These are phyloP conservation scores for Neofusicoccum umdonicola DNA, from an alignment of 2,329 filamentous ascomycete species.

Conservation along the genomic window DNA sequence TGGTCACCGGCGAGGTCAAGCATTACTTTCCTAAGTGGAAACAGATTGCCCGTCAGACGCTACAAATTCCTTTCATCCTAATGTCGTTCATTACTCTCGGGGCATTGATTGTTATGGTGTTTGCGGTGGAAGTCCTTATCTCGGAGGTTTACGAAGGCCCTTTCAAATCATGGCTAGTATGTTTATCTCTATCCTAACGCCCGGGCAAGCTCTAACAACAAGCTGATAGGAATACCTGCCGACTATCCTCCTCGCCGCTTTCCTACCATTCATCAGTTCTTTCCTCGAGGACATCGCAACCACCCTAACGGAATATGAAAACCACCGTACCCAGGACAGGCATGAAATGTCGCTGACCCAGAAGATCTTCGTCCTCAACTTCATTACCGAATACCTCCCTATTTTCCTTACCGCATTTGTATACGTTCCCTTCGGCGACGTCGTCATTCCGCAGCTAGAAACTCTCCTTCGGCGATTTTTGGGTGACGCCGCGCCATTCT, in stretches of 20 bases:
- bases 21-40: constrained; percentile 33
- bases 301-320: constrained; percentile 34
- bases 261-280: constrained; percentile 31
- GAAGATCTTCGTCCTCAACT: constrained; percentile 35
- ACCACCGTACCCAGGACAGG: constrained; percentile 31
- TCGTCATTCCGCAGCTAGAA: constrained; percentile 25
- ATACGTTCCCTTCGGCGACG: constrained; percentile 31
- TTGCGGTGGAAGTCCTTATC: constrained; percentile 33
- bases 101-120: constrained; percentile 28
- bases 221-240: constrained; percentile 31
- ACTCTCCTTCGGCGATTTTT: background rate
- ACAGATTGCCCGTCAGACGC: constrained; percentile 28
- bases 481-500: constrained; percentile 15
- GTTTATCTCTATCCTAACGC: background rate
- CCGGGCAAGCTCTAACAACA: constrained; percentile 16
- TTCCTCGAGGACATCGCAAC: constrained; percentile 28
- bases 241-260: constrained; percentile 30
- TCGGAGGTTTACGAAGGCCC: constrained; percentile 34
- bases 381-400: constrained; percentile 34
- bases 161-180: constrained; percentile 31
- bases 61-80: constrained; percentile 31
- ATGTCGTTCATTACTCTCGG: constrained; percentile 30
- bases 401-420: constrained; percentile 35
- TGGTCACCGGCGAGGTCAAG: constrained; percentile 24
- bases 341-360: constrained; percentile 35